Evolutionary conservation across 108 stramenopile species (phyloP), one percentile per base, ranked within the genome.

Genomic region (Fistulifera pelliculosa): DNA sequence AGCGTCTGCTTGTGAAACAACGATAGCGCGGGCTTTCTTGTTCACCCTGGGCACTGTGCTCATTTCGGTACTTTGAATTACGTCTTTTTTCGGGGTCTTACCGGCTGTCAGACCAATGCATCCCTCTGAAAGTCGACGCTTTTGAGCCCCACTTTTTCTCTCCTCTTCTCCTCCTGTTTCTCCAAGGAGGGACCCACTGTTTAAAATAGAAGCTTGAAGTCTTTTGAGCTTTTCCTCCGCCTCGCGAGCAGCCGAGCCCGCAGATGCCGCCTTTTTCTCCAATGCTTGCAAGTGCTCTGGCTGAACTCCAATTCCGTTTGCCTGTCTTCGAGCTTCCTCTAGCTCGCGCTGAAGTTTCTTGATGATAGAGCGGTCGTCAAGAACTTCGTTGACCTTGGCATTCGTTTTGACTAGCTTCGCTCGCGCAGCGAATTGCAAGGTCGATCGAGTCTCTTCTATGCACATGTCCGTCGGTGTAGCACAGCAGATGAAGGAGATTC

Each of bases 381-480:
- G 56, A 0, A 82, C 85, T 70, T 99, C 97, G 63, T 99, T 99
- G 35, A 99, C 94, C 62, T 94, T 74, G 2, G 99, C 98, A 68
- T 85, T 94, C 56, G 98, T 99, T 81, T 99, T 99, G 67, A 99
- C 98, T 47, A 97, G 93, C 76, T 99, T 99, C 21, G 99, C 98
- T 28, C 99, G 90, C 25, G 95, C 91, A 1, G 99, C 99, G 71
- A 98, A 99, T 47, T 89, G 87, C 22, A 99, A 71, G 21, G 99
- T 99, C 0, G 94, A 95, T 25, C 98, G 61, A 14, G 98, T 99
- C 59, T 99, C 99, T 62, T 99, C 98, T 57, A 94, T 77, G 64
- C 98, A 98, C 54, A 96, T 90, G 62, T 96, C 97, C 1, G 99
- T 96, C 0, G 99, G 98, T 1, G 97, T 97, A 38, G 95, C 96